Evolutionary conservation across 495 filamentous ascomycete species (phyloP).

Genomic region (Amorphotheca resinae): DNA sequence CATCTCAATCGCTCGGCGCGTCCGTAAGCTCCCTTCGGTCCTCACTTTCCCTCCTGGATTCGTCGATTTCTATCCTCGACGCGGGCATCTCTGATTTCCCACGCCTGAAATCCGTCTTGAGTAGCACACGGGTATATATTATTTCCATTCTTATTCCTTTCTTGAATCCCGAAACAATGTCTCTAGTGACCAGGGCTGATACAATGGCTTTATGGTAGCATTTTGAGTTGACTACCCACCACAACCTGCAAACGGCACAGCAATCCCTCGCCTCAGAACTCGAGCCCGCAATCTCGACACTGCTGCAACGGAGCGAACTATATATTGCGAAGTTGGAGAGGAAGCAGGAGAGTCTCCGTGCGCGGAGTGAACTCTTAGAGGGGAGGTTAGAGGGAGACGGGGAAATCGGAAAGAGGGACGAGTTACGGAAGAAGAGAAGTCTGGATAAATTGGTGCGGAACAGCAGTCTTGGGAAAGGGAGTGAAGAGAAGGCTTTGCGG

Average conservation of each 20-base stretch:
- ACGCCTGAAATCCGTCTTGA: conserved; percentile 55
- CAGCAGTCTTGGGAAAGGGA: conserved; percentile 25
- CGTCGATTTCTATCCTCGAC: conserved; percentile 59
- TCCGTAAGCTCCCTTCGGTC: conserved; percentile 61
- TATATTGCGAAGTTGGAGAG: conserved; percentile 65
- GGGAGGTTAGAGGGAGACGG: conserved; percentile 38
- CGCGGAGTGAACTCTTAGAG: conserved; percentile 57
- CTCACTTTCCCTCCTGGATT: conserved; percentile 60
- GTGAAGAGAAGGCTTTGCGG: conserved; percentile 36
- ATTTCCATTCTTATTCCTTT: conserved; percentile 1
- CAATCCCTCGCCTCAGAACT: conserved; percentile 57
- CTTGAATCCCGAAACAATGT: not conserved
- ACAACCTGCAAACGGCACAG: conserved; percentile 56
- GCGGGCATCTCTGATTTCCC: conserved; percentile 63
- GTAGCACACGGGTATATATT: conserved; percentile 50
- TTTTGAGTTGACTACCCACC: conserved; percentile 66
- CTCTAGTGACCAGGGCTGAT: not conserved
- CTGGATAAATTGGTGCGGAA: conserved; percentile 37
- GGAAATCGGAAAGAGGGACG: conserved; percentile 20
- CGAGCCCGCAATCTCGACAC: conserved; percentile 54
- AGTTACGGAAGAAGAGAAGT: conserved; percentile 41
- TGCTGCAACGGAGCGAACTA: conserved; percentile 50
- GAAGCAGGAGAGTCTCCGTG: conserved; percentile 55
- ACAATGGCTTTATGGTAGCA: conserved; percentile 37
- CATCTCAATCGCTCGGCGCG: conserved; percentile 6